A percentile compares a stretch with the other conserved stretches of the same genome.
Evolutionary conservation across 129 eudicot genomes (phyloP).

Genomic region (Flaveria robusta): DNA sequence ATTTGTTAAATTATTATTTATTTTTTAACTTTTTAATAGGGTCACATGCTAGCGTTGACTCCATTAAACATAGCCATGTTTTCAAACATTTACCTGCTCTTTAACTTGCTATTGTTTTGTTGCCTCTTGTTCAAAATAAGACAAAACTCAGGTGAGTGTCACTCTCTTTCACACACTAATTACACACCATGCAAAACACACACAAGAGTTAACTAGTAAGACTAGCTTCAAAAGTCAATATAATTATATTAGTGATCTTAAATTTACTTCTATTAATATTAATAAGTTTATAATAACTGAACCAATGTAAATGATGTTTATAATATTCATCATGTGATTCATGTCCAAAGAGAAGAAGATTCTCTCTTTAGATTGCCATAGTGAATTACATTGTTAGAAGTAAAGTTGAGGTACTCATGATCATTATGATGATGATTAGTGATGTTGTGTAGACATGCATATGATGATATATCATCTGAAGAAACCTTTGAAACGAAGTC

Average conservation of each 20-base stretch:
- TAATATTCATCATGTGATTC: conserved; percentile 20
- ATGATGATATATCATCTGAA: conserved; percentile 44
- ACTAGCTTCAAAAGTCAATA: conserved; percentile 21
- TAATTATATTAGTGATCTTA: conserved; percentile 3
- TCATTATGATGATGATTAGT: conserved; percentile 29
- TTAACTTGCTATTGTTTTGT: conserved; percentile 25
- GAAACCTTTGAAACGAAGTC: conserved; percentile 23
- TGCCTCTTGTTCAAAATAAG: conserved; percentile 25
- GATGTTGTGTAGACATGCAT: conserved; percentile 45
- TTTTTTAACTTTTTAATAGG: conserved; percentile 7
- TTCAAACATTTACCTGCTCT: conserved; percentile 35
- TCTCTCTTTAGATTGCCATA: conserved; percentile 59
- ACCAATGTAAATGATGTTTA: conserved; percentile 33
- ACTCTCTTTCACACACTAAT: conserved; percentile 41
- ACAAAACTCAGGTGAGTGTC: conserved; percentile 14
- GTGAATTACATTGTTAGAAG: conserved; percentile 49
- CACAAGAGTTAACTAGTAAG: neutral
- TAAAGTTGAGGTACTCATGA: conserved; percentile 47
- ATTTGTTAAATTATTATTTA: neutral
- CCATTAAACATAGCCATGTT: conserved; percentile 47
- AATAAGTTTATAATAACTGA: conserved; percentile 25
- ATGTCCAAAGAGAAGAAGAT: conserved; percentile 65
- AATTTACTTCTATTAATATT: neutral
- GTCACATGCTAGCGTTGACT: conserved; percentile 69
- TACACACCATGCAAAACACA: conserved; percentile 30